Conservation (phyloP, 2,329 filamentous ascomycete genomes). For the Alternaria sp. region DNA sequence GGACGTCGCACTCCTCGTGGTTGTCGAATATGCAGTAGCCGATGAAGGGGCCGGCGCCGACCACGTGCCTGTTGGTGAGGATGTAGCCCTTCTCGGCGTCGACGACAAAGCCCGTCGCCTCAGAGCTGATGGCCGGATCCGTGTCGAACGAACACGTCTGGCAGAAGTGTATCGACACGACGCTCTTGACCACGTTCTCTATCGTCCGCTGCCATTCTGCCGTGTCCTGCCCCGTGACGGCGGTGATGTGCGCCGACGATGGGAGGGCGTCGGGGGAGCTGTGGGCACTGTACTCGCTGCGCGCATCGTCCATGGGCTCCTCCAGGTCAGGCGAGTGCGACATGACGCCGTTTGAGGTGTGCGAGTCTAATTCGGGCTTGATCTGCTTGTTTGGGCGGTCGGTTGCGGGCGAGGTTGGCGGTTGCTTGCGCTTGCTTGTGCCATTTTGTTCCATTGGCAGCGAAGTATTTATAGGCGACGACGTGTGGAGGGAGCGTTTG, state of each 20-base stretch:
- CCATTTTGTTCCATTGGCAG: conserved; percentile 58
- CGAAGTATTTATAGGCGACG: conserved; percentile 8
- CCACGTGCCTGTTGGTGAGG: conserved; percentile 74
- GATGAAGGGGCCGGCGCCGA: conserved; percentile 95
- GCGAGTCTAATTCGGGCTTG: conserved; percentile 54
- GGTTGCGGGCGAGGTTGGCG: conserved; percentile 51
- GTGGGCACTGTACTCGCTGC: conserved; percentile 46
- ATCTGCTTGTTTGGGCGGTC: conserved; percentile 64
- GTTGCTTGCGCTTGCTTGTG: conserved; percentile 63
- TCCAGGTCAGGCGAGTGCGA: conserved; percentile 26
- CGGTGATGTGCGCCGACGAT: conserved; percentile 36
- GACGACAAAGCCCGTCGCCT: conserved; percentile 97
- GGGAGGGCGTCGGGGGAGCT: conserved; percentile 52
- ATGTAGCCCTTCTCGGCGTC: conserved; percentile 85
- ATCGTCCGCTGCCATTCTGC: conserved; percentile 96
- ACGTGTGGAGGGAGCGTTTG: conserved; percentile 8
- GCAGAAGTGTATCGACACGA: conserved; percentile 98
- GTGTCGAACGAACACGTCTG: conserved; percentile 98
- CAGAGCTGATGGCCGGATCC: conserved; percentile 89
- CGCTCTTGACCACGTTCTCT: conserved; percentile 89
- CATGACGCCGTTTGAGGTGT: conserved; percentile 46
- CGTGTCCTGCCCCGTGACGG: conserved; percentile 64
- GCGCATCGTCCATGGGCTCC: conserved; percentile 43
- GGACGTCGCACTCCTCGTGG: conserved; percentile 93
- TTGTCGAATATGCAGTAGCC: conserved; percentile 99